Evolutionary conservation across 306 rosid species (phyloP).

Genomic region (Lagenaria siceraria): DNA sequence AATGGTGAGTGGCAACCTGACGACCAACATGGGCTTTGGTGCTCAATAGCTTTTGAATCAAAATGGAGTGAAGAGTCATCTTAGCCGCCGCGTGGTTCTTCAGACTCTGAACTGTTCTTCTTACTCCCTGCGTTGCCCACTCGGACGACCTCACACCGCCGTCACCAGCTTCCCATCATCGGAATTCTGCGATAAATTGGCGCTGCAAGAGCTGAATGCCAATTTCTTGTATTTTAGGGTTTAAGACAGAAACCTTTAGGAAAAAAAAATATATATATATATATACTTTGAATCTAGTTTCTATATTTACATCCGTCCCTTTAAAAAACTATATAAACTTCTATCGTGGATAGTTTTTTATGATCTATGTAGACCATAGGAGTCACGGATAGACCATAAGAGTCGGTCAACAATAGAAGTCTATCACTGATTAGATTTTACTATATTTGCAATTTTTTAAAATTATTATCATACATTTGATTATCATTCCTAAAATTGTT

Average conservation of each 20-base stretch:
- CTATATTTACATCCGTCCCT: too few species aligned
- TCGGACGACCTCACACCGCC: neutral
- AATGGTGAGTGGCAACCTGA: slow-evolving; percentile 46
- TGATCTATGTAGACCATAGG: too few species aligned
- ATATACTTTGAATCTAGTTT: too few species aligned
- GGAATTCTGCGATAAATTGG: neutral
- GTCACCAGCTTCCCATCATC: neutral
- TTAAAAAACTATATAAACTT: too few species aligned
- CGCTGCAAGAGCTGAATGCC: neutral
- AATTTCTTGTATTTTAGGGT: neutral
- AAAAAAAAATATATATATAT: too few species aligned
- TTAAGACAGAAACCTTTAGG: neutral
- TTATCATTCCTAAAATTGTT: too few species aligned
- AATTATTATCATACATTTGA: too few species aligned
- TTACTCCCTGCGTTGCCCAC: neutral
- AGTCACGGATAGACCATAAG: too few species aligned
- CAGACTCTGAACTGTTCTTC: neutral
- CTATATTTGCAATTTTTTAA: too few species aligned
- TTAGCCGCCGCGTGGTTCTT: neutral
- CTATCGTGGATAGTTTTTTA: too few species aligned
- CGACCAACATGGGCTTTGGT: slow-evolving; percentile 68
- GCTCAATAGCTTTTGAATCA: slow-evolving; percentile 65
- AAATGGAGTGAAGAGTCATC: slow-evolving; percentile 61
- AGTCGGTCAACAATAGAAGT: too few species aligned
- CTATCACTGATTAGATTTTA: too few species aligned